Conservation (phyloP, 23 red algal genomes). For the Gracilaria gracilis region DNA sequence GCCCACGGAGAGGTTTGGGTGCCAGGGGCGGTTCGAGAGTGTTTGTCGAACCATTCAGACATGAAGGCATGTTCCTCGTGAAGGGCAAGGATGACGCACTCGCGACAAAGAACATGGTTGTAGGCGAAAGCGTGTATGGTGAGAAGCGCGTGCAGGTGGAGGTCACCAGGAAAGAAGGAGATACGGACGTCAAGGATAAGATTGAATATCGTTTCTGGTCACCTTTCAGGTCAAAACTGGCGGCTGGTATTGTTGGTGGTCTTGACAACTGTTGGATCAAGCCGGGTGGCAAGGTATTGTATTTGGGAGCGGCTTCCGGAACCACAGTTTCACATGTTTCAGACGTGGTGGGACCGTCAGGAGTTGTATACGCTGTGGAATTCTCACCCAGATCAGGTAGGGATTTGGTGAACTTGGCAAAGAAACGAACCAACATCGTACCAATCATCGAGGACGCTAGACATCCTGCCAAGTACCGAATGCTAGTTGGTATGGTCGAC, state of each 20-base stretch:
- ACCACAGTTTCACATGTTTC: constrained; percentile 98
- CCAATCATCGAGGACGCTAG: constrained; percentile 99
- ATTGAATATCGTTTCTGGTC: constrained; percentile 99
- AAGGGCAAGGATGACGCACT: constrained; percentile 98
- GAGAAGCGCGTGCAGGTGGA: constrained; percentile 97
- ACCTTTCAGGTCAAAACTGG: constrained; percentile 98
- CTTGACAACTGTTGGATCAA: constrained; percentile 91
- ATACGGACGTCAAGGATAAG: constrained; percentile 80
- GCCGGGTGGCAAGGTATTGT: constrained; percentile 93
- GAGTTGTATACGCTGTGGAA: constrained; percentile 99
- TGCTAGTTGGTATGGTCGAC: constrained; percentile 98
- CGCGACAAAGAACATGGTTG: constrained; percentile 90
- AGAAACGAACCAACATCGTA: constrained; percentile 96
- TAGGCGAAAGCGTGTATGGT: constrained; percentile 96
- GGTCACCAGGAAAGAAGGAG: constrained; percentile 50
- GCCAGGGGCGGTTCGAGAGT: constrained; percentile 79
- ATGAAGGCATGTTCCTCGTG: constrained; percentile 90
- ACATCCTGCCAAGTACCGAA: constrained; percentile 95
- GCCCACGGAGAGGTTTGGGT: constrained; percentile 55
- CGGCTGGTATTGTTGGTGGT: constrained; percentile 95
- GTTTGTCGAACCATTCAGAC: constrained; percentile 89
- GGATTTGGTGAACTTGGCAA: constrained; percentile 95
- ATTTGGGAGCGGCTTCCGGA: constrained; percentile 95
- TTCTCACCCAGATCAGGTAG: constrained; percentile 96
- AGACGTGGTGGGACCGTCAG: constrained; percentile 90